Base-by-base conservation (phyloP, 768 basidiomycete species). In the Boletales sp. region DNA sequence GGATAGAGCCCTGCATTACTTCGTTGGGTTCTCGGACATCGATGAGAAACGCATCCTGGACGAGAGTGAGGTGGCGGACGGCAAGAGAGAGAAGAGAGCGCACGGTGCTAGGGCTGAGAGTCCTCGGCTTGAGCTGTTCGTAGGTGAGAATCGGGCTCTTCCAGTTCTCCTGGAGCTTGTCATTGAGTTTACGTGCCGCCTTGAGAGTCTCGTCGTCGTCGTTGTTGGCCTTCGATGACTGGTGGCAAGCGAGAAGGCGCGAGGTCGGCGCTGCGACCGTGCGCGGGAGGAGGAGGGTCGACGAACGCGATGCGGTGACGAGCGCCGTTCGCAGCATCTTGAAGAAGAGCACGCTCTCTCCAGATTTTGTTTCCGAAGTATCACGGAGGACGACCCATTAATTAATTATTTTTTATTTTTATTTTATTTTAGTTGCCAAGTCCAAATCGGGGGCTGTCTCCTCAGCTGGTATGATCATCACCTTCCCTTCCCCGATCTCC, bases 11-110 rank as follows among this genome's bases (percentile, higher is more conserved):
- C 64, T 92, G 89, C 13, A 87, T 79, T 39, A 93, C 89, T 66
- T 97, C 94, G 56, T 90, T 83, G 1, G 86, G 89, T 66, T 97
- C 94, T 18, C 95, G 84, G n/a, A 97, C 94, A 60, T 95, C 93
- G 57, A 91, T 83, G 40, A 91, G 64, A 62, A 83, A 89, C 5
- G 79, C 74, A 52, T 86, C 74, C 89, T 91, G 53, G 38, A 53
- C 18, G 39, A 50, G 31, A 56, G 24, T 69, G 48, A 35, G 21
- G 24, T 18, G 18, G 37, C 27, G 31, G 14, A 45, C 31, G 24
- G 6, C 13, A 13, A 8, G 38, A 30, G 4, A 21, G 41, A 47
- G 4, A 9, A 15, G 35, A 32, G 18, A 30, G 18, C 66, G 24
- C 58, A 89, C 89, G 3, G 76, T 67, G 47, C 82, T 80, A 4